Percentiles rank a stretch among this genome's conserved stretches.
These are phyloP conservation scores for Metschnikowia aberdeeniae DNA, from an alignment of 805 yeast genomes.

Conservation along the genomic window DNA sequence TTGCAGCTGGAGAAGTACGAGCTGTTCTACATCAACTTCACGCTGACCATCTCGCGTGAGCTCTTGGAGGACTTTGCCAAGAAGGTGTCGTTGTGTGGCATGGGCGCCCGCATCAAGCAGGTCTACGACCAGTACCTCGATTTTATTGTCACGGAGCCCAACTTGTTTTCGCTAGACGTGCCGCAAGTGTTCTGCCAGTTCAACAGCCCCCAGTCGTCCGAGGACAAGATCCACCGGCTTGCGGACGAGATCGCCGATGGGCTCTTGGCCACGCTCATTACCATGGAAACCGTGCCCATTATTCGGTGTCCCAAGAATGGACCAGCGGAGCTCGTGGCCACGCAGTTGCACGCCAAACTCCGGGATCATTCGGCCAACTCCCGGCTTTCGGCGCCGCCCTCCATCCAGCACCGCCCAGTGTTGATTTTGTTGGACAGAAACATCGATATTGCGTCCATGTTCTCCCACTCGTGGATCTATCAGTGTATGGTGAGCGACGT, in stretches of 20 bases:
- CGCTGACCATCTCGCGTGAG: conserved; percentile 71
- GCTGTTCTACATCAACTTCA: conserved; percentile 78
- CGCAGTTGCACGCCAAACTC: conserved; percentile 74
- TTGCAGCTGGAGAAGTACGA: conserved; percentile 72
- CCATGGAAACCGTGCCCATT: conserved; percentile 78
- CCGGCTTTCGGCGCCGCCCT: conserved; percentile 25
- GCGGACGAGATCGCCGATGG: conserved; percentile 78
- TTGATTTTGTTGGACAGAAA: conserved; percentile 82
- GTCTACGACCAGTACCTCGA: conserved; percentile 93
- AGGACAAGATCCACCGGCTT: conserved; percentile 62
- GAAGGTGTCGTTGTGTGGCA: conserved; percentile 68
- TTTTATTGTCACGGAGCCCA: conserved; percentile 90
- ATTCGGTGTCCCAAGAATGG: conserved; percentile 90
- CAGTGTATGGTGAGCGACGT: conserved; percentile 95
- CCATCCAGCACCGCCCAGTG: conserved; percentile 59
- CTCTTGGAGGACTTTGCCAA: conserved; percentile 86
- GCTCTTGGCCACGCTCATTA: conserved; percentile 71
- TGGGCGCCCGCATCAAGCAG: conserved; percentile 70
- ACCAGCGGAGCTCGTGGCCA: conserved; percentile 92
- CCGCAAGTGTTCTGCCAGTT: conserved; percentile 61
- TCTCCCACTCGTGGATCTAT: conserved; percentile 96
- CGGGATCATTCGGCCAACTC: conserved; percentile 82
- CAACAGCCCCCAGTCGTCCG: conserved; percentile 68
- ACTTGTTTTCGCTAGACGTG: conserved; percentile 75
- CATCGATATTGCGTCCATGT: conserved; percentile 88